A percentile compares a stretch with the other conserved stretches of the same genome.
Conservation (phyloP, 2,329 filamentous ascomycete species). For the Pseudocercospora pini-densiflorae region DNA sequence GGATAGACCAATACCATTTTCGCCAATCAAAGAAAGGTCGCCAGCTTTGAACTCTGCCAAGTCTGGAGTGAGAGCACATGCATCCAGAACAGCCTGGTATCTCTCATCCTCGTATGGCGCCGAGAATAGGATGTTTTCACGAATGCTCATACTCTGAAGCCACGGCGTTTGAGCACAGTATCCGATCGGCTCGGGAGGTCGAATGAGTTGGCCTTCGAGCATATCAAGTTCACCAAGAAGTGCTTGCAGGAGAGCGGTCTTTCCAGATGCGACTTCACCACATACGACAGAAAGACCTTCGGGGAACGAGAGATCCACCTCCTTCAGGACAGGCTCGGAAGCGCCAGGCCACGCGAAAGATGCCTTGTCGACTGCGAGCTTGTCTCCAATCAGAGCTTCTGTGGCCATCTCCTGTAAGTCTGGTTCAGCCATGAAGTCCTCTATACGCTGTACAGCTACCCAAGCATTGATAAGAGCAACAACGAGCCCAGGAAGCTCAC, state of each 20-base stretch:
- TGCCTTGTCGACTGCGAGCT: conserved; percentile 62
- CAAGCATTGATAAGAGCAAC: conserved; percentile 78
- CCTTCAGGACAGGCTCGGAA: conserved; percentile 57
- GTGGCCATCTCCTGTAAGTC: conserved; percentile 61
- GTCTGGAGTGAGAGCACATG: conserved; percentile 65
- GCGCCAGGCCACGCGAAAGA: conserved; percentile 81
- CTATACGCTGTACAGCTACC: conserved; percentile 81
- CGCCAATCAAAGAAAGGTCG: conserved; percentile 59
- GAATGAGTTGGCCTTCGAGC: conserved; percentile 54
- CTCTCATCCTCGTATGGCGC: conserved; percentile 69
- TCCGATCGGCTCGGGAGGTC: conserved; percentile 61
- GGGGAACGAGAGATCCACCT: conserved; percentile 60
- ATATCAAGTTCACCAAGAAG: conserved; percentile 64
- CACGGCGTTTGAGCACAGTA: conserved; percentile 70
- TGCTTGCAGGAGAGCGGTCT: conserved; percentile 64
- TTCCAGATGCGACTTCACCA: conserved; percentile 68
- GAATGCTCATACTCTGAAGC: conserved; percentile 72
- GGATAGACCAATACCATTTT: conserved; percentile 53
- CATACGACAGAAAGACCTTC: conserved; percentile 63
- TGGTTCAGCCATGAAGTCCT: conserved; percentile 84
- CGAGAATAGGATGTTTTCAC: conserved; percentile 70
- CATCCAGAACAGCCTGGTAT: conserved; percentile 71
- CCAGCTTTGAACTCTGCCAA: conserved; percentile 67
- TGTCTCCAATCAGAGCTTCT: conserved; percentile 39
- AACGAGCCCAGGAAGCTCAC: conserved; percentile 75